Evolutionary conservation across 2,329 filamentous ascomycete species (phyloP).

Genomic region (Pseudogymnoascus sp.): DNA sequence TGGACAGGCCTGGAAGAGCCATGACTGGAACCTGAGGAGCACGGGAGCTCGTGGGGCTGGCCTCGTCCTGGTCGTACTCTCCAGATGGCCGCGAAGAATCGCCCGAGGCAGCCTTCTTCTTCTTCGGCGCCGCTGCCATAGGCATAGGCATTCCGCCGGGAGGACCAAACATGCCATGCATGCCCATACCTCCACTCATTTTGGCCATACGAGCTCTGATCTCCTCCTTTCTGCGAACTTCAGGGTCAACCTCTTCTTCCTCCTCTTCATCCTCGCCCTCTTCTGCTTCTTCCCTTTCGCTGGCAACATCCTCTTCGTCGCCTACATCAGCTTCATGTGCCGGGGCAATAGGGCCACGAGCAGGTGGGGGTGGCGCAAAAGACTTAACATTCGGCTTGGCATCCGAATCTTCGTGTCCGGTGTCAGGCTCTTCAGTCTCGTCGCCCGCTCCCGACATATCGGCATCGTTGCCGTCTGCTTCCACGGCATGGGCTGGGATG

Average conservation of each 20-base stretch:
- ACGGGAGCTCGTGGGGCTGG: constrained; percentile 31
- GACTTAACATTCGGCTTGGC: constrained; percentile 36
- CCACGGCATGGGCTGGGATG: constrained; percentile 13
- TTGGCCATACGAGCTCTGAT: constrained; percentile 94
- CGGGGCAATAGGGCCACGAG: constrained; percentile 36
- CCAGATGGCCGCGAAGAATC: constrained; percentile 40
- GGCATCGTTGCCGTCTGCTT: constrained; percentile 53
- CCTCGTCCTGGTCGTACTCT: constrained; percentile 39
- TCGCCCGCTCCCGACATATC: constrained; percentile 60
- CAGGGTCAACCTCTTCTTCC: constrained; percentile 81
- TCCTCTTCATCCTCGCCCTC: constrained; percentile 65
- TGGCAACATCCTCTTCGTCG: constrained; percentile 38
- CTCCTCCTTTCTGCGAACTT: constrained; percentile 77
- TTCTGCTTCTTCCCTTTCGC: constrained; percentile 42
- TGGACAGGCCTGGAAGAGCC: constrained; percentile 66
- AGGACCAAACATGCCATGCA: constrained; percentile 85
- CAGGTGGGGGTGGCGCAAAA: constrained; percentile 28
- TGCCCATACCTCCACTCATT: constrained; percentile 96
- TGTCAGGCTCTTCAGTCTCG: constrained; percentile 53
- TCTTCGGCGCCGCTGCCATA: constrained; percentile 51
- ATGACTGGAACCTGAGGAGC: constrained; percentile 55
- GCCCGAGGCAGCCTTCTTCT: constrained; percentile 31
- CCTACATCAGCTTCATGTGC: constrained; percentile 35
- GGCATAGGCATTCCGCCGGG: constrained; percentile 60
- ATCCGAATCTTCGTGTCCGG: constrained; percentile 69